These are phyloP conservation scores for Xylariaceae sp. DNA, from an alignment of 2,329 filamentous ascomycete genomes.

Conservation along the genomic window DNA sequence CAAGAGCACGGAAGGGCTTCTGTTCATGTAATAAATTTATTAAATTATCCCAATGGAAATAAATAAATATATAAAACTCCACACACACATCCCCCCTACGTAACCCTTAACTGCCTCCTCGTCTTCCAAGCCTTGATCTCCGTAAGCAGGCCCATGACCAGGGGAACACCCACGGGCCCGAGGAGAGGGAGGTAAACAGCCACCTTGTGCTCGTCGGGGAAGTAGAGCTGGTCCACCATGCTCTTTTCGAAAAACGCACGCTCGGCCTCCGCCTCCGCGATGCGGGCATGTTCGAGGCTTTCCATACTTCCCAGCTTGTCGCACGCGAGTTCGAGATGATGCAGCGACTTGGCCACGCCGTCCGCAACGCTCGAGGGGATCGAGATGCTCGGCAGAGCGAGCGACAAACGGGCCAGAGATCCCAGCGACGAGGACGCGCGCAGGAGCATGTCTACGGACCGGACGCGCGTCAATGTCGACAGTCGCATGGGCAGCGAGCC, in stretches of 20 bases:
- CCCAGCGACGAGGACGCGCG: slow-evolving; percentile 90
- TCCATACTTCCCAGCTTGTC: slow-evolving; percentile 58
- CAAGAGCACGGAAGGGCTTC: no score
- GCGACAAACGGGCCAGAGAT: slow-evolving; percentile 80
- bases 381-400: slow-evolving; percentile 80
- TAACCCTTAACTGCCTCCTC: slow-evolving; percentile 40
- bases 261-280: slow-evolving; percentile 85
- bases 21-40: no score
- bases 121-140: slow-evolving; percentile 64
- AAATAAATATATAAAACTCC: not conserved
- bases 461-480: slow-evolving; percentile 77
- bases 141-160: slow-evolving; percentile 77
- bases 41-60: no score
- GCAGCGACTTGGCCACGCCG: slow-evolving; percentile 74
- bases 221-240: slow-evolving; percentile 98
- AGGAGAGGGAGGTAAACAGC: slow-evolving; percentile 91
- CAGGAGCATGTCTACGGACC: slow-evolving; percentile 76
- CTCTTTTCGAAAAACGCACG: slow-evolving; percentile 96
- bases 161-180: slow-evolving; percentile 83
- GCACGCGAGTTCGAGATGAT: slow-evolving; percentile 73
- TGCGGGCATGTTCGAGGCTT: slow-evolving; percentile 73
- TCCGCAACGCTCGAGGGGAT: slow-evolving; percentile 84
- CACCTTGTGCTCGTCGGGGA: slow-evolving; percentile 96
- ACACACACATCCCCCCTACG: slow-evolving; percentile 1
- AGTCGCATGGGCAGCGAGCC: slow-evolving; percentile 82